Percentiles rank a stretch among this genome's conserved stretches.
Evolutionary conservation across 139 green algal genomes (phyloP).

Genomic region (Tetradesmus obliquus): DNA sequence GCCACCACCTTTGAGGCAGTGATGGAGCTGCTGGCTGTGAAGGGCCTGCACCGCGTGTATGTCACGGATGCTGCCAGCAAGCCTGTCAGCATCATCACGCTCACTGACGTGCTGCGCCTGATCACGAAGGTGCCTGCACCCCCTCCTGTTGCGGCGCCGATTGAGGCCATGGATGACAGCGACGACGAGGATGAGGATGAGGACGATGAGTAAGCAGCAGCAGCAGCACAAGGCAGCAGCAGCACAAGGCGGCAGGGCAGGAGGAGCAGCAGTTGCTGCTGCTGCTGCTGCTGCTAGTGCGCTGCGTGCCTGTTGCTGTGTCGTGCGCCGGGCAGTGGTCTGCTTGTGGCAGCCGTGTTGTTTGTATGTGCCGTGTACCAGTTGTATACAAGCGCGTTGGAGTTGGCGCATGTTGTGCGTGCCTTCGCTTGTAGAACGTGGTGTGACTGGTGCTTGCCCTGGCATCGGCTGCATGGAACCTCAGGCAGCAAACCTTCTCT

Average conservation of each 20-base stretch:
- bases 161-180: background rate
- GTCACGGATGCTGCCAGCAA: constrained; percentile 50
- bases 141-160: background rate
- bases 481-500: background rate
- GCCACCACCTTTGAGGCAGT: constrained; percentile 36
- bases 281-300: no score
- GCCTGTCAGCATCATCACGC: constrained; percentile 61
- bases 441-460: background rate
- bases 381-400: background rate
- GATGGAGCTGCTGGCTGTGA: constrained; percentile 34
- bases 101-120: constrained; percentile 58
- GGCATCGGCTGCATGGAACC: background rate
- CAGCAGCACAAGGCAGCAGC: background rate
- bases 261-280: no score
- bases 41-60: constrained; percentile 62
- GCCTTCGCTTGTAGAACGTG: background rate
- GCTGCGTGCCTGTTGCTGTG: no score
- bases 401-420: background rate
- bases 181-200: background rate
- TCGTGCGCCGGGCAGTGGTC: no score
- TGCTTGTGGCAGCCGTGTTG: no score
- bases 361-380: no score
- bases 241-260: no score
- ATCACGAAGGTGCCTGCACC: constrained; percentile 18
- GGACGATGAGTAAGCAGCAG: background rate